These are phyloP conservation scores for Elasticomyces elasticus DNA, from an alignment of 495 filamentous ascomycete species.

Conservation along the genomic window DNA sequence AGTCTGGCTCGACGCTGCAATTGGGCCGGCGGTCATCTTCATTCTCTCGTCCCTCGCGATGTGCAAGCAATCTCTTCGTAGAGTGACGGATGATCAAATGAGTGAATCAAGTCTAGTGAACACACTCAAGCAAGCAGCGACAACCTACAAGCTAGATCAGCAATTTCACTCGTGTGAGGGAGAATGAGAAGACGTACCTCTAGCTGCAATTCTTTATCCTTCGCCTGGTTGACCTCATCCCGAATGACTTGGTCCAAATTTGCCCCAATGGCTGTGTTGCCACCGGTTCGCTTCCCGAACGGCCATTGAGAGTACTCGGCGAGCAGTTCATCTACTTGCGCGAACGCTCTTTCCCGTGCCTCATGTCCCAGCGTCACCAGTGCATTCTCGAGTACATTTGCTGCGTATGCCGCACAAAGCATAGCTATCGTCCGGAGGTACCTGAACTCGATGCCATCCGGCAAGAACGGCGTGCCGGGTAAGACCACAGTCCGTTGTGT, in stretches of 20 bases:
- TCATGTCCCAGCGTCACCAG: slow-evolving; percentile 87
- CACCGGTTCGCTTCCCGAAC: slow-evolving; percentile 69
- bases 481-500: slow-evolving; percentile 91
- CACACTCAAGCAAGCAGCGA: slow-evolving; percentile 90
- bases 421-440: slow-evolving; percentile 85
- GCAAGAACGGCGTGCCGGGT: slow-evolving; percentile 70
- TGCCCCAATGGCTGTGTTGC: slow-evolving; percentile 72
- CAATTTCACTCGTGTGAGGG: background rate
- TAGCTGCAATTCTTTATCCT: slow-evolving; percentile 88
- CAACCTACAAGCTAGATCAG: slow-evolving; percentile 44
- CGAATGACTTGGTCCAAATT: slow-evolving; percentile 81
- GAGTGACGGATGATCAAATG: slow-evolving; percentile 43
- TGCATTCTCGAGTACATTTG: slow-evolving; percentile 97
- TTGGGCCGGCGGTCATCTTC: no score
- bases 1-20: no score
- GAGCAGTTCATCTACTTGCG: slow-evolving; percentile 90
- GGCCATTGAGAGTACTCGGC: slow-evolving; percentile 96
- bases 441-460: slow-evolving; percentile 86
- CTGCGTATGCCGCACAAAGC: slow-evolving; percentile 96
- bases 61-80: background rate
- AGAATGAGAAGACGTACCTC: slow-evolving; percentile 51
- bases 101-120: slow-evolving; percentile 94
- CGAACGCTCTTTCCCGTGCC: slow-evolving; percentile 83
- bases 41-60: no score
- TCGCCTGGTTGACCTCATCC: slow-evolving; percentile 74